Base-by-base conservation (phyloP, 2,329 filamentous ascomycete genomes). In the Hawksworthiomyces lignivorus region DNA sequence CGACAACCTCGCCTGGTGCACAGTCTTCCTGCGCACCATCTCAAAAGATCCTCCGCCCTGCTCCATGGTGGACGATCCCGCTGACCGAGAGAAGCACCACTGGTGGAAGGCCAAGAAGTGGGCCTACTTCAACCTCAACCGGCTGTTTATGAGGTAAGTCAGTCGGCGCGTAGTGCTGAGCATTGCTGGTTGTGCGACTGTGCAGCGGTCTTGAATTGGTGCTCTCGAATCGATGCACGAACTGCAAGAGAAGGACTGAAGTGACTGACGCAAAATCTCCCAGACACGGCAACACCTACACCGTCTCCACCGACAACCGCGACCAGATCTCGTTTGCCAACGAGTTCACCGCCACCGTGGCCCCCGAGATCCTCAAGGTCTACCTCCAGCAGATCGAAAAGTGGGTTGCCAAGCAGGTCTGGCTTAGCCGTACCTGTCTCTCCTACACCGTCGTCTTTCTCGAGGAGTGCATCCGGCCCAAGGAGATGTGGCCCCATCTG, bases 31-130 rank as follows among this genome's bases (percentile, higher is more conserved):
- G 52, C 82, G 84, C 47, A 87, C 94, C 39, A 85, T 97, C 27
- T 82, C 83, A 52, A 97, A 97, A 64, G 69, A 82, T 18, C 80
- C 86, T 27, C 92, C 92, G 5, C 74, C 84, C 43, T 80, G 73
- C 52, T 83, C 89, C 27, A 81, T 97, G 75, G 63, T 72, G 44
- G 87, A 94, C 46, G 87, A 81, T 45, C 67, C 83, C 39, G 80
- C 87, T 45, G 90, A 97, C 58, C 80, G 92, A 44, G 92, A 97
- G 64, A 77, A 83, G 55, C 89, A 95, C 60, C 88, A 96, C 62
- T 98, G 92, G 90, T 98, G 90, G 90, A 98, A 97, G 71, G 86
- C 89, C 50, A 97, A 97, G 80, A 98, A 98, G 66, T 97, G 92
- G 92, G 85, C 90, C 12, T 98, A 96, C 64, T 94, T 92, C 57